Percentiles rank a stretch among this genome's conserved stretches.
phyloP scores from a whole-genome alignment of 2,329 filamentous ascomycete species.

The Aspergillus chevalieri region DNA sequence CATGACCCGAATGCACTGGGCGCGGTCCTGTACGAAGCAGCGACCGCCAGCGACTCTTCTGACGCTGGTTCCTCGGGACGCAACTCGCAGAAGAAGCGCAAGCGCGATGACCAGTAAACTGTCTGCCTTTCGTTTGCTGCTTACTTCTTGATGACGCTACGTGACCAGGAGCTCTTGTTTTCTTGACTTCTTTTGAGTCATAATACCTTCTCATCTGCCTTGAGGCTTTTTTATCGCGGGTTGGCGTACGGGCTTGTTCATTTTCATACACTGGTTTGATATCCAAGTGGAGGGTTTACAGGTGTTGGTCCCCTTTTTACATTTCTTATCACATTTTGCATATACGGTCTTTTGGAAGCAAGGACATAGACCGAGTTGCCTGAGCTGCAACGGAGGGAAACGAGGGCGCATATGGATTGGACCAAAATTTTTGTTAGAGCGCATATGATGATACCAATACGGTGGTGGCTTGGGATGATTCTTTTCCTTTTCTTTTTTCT shows the following conservation, averaged over 20 bases:
- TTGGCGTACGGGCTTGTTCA: conserved; percentile 30
- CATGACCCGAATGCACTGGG: conserved; percentile 61
- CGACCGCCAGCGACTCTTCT: conserved; percentile 52
- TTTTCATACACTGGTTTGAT: conserved; percentile 15
- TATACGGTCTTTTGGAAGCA: conserved; percentile 5
- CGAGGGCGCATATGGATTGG: conserved; percentile 12
- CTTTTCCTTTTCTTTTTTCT: conserved; percentile 10
- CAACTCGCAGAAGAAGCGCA: conserved; percentile 66
- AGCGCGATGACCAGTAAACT: conserved; percentile 53
- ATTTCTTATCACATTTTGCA: conserved; percentile 3
- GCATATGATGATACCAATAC: conserved; percentile 7
- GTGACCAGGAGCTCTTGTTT: conserved; percentile 33
- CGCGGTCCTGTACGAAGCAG: conserved; percentile 74
- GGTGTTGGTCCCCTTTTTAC: conserved; percentile 1
- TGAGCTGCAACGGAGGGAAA: conserved; percentile 7
- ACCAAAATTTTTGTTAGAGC: conserved; percentile 16
- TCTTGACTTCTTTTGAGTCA: conserved; percentile 16
- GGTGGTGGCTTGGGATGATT: conserved; percentile 20
- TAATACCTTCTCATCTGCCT: conserved; percentile 19
- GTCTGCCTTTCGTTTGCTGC: conserved; percentile 2
- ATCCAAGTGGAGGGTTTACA: conserved; percentile 9
- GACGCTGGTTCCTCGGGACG: conserved; percentile 39
- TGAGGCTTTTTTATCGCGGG: conserved; percentile 21
- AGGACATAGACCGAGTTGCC: conserved; percentile 8
- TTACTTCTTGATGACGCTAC: conserved; percentile 29